Evolutionary conservation across 1,284 basidiomycete genomes (phyloP).

Genomic region (Ganoderma resinaceum): DNA sequence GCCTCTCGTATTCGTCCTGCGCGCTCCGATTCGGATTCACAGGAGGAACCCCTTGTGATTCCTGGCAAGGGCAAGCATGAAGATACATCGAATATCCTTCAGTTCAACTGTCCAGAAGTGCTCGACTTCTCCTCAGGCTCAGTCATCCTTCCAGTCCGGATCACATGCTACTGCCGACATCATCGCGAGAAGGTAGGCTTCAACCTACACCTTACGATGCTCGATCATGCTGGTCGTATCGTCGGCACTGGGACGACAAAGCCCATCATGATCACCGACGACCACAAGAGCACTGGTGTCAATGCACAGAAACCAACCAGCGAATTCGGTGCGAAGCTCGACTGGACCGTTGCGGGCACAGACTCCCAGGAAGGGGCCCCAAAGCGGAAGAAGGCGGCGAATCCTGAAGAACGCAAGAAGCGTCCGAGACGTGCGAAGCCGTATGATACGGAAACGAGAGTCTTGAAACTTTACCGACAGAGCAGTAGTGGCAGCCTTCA

Average conservation of each 20-base stretch:
- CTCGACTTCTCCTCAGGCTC: constrained; percentile 92
- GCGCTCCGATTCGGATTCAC: constrained; percentile 78
- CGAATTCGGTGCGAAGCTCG: constrained; percentile 31
- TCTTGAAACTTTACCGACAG: constrained; percentile 36
- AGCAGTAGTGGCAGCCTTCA: constrained; percentile 41
- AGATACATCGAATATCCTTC: constrained; percentile 85
- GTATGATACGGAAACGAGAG: constrained; percentile 32
- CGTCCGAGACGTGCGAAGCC: constrained; percentile 43
- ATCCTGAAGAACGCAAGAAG: constrained; percentile 40
- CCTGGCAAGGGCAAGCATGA: constrained; percentile 58
- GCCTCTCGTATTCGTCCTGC: constrained; percentile 80
- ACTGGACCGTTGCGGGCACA: constrained; percentile 32
- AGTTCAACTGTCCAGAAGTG: constrained; percentile 96
- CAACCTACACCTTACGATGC: constrained; percentile 90
- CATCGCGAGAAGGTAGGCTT: constrained; percentile 98
- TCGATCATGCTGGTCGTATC: constrained; percentile 81
- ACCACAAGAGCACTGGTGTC: constrained; percentile 85
- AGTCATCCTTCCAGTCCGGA: constrained; percentile 89
- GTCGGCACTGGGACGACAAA: constrained; percentile 87
- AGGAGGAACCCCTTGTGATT: constrained; percentile 56
- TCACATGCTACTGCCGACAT: constrained; percentile 99
- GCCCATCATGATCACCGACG: constrained; percentile 99
- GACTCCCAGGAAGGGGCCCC: constrained; percentile 30
- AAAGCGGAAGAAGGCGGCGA: constrained; percentile 42
- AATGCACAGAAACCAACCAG: constrained; percentile 37